Evolutionary conservation across 306 rosid species (phyloP), one percentile per base, ranked within the genome.

Genomic region (Nissolia schottii): DNA sequence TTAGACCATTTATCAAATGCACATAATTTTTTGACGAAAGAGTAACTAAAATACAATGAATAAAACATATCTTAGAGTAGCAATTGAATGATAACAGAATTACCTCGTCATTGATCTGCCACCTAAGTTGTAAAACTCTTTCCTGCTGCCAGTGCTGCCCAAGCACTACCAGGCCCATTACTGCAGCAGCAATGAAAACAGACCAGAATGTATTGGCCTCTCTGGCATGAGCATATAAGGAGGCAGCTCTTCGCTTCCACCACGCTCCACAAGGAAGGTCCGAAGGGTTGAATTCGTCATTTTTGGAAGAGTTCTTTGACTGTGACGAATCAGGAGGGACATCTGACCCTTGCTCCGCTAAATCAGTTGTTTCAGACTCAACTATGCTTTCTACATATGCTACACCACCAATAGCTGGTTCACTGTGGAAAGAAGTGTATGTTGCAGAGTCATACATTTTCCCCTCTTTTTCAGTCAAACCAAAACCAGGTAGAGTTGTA

Each of bases 61-160:
- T 28, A 56, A 64, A 14, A 2, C 7, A 41, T n/a, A 31, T 66
- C 24, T n/a, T 54, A 68, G 22, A 64, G 60, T 9, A 25, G 68
- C 15, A 40, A 35, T 7, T 13, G 22, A 65, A 71, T 7, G 48
- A 48, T 7, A 19, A 68, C 40, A 40, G 25, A 64, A 59, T 69
- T 73, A 83, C 87, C 87, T 83, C 84, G 15, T 83, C 91, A 62
- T 75, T 83, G 67, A 79, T 23, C 56, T 85, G 90, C 97, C 90
- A 90, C 78, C 88, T 91, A 22, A 87, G 90, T 48, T 90, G 96
- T 79, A 84, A 71, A 79, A 82, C 87, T 81, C 89, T 83, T 80
- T 91, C 97, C 46, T 84, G 94, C 81, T 85, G 93, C 99, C 99
- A 91, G 64, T 81, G 96, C 67, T 89, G 97, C 67, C 99, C 92